Evolutionary conservation across 805 yeast species (phyloP).

Genomic region (Pichia ethanolica): DNA sequence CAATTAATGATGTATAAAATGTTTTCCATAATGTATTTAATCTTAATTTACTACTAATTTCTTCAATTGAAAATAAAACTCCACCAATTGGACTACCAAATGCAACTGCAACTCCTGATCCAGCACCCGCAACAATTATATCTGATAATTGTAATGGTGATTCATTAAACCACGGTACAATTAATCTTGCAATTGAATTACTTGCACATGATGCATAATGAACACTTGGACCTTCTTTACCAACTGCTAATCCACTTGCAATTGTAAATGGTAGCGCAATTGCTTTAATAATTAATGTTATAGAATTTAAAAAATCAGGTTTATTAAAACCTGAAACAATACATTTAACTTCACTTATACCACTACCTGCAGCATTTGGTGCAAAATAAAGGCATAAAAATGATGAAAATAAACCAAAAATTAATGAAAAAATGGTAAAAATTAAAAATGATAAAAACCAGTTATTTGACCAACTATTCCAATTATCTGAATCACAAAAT

Average conservation of each 20-base stretch:
- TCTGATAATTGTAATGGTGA: slow-evolving; percentile 44
- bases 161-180: slow-evolving; percentile 34
- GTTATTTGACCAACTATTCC: slow-evolving; percentile 52
- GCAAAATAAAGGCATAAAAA: slow-evolving; percentile 62
- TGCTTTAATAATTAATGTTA: slow-evolving; percentile 68
- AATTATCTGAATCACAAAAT: slow-evolving; percentile 73
- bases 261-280: slow-evolving; percentile 83
- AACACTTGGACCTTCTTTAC: slow-evolving; percentile 97
- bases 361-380: slow-evolving; percentile 94
- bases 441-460: slow-evolving; percentile 43
- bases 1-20: slow-evolving; percentile 83
- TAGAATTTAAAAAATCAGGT: slow-evolving; percentile 66
- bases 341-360: slow-evolving; percentile 93
- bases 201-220: slow-evolving; percentile 99
- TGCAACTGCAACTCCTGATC: slow-evolving; percentile 98
- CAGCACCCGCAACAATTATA: slow-evolving; percentile 81
- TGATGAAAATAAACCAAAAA: slow-evolving; percentile 61
- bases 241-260: slow-evolving; percentile 87
- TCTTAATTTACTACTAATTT: slow-evolving; percentile 68
- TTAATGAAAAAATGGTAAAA: slow-evolving; percentile 52
- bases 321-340: slow-evolving; percentile 85
- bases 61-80: slow-evolving; percentile 87
- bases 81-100: slow-evolving; percentile 98
- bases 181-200: slow-evolving; percentile 55
- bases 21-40: slow-evolving; percentile 83